Evolutionary conservation across 1,139 yeast species (phyloP).

Genomic region (Geotrichum cucujoidarum): DNA sequence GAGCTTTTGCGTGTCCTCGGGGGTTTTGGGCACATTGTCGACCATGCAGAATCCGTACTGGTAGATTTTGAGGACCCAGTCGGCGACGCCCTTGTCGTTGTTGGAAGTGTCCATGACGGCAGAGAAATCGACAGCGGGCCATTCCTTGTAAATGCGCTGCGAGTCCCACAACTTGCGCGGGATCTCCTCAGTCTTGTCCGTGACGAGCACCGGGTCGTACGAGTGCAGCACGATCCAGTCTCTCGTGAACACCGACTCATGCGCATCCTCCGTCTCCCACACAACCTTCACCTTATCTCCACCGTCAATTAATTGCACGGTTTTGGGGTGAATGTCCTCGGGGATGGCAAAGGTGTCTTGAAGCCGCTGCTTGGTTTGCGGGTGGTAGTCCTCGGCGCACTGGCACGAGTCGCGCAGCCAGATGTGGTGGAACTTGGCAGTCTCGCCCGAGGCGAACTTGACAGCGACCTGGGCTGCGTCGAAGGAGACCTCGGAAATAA

Average conservation of each 20-base stretch:
- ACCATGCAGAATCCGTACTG: conserved; percentile 61
- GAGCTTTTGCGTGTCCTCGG: conserved; percentile 57
- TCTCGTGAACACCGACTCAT: conserved; percentile 44
- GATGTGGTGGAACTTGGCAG: conserved; percentile 44
- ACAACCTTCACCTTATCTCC: conserved; percentile 34
- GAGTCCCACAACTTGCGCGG: conserved; percentile 46
- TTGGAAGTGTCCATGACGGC: conserved; percentile 44
- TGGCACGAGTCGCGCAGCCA: conserved; percentile 74
- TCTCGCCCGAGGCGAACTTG: conserved; percentile 34
- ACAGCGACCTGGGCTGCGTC: conserved; percentile 31
- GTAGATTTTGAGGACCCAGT: conserved; percentile 58
- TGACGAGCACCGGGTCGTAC: conserved; percentile 49
- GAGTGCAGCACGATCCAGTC: conserved; percentile 59
- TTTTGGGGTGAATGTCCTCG: conserved; percentile 43
- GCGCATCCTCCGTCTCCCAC: conserved; percentile 48
- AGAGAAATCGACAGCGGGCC: conserved; percentile 52
- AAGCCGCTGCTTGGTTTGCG: conserved; percentile 58
- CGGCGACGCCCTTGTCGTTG: conserved; percentile 42
- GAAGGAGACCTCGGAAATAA: conserved; percentile 18
- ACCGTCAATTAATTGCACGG: conserved; percentile 23
- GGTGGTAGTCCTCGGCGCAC: conserved; percentile 56
- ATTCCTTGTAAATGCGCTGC: conserved; percentile 40
- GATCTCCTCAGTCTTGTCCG: conserved; percentile 33
- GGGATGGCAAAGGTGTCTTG: conserved; percentile 54
- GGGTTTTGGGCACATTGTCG: conserved; percentile 56